Conservation (phyloP, 2,329 filamentous ascomycete species). For the Monilinia aucupariae region DNA sequence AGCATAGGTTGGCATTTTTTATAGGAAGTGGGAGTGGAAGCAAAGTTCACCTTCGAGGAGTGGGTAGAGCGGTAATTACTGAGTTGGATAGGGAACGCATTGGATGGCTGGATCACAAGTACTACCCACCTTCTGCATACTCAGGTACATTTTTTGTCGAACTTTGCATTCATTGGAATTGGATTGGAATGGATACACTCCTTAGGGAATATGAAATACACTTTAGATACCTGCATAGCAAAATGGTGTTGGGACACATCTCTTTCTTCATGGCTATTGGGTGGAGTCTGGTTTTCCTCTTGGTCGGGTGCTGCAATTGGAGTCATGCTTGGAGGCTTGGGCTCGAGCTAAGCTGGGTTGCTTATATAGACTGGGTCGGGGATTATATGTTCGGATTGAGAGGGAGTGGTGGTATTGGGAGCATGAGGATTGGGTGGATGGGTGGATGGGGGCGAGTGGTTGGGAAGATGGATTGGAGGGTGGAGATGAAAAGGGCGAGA, state of each 20-base stretch:
- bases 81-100: background rate
- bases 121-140: background rate
- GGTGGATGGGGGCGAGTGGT: too few species aligned
- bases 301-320: background rate
- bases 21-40: background rate
- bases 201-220: slow-evolving; percentile 12
- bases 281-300: background rate
- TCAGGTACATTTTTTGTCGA: background rate
- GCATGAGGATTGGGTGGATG: background rate
- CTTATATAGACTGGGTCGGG: background rate
- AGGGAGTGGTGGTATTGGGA: background rate
- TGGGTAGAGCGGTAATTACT: background rate
- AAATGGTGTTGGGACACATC: slow-evolving; percentile 1
- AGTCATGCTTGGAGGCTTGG: background rate
- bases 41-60: background rate
- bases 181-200: background rate
- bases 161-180: background rate
- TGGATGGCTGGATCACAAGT: background rate
- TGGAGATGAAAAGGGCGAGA: too few species aligned
- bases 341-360: too few species aligned
- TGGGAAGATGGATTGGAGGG: too few species aligned
- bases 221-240: slow-evolving; percentile 11
- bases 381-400: background rate
- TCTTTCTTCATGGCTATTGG: background rate
- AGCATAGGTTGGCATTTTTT: background rate